Evolutionary conservation across 192 early-diverging fungal species (phyloP).

Genomic region (Gigaspora rosea): DNA sequence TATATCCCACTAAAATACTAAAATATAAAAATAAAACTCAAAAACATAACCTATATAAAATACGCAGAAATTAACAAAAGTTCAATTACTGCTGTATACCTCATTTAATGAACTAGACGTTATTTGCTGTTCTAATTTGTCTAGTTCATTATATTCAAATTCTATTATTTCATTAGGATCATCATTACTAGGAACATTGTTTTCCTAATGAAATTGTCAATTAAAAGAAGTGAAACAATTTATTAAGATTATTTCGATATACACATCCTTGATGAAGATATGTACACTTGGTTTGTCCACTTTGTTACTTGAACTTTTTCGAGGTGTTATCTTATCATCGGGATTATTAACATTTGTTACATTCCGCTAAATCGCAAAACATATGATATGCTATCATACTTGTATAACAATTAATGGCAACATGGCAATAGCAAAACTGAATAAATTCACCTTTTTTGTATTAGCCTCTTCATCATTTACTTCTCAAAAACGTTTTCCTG

Average conservation of each 20-base stretch:
- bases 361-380: no score
- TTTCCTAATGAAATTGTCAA: constrained; percentile 13
- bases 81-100: no score
- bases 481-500: background rate
- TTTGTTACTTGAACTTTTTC: constrained; percentile 19
- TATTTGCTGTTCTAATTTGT: constrained; percentile 24
- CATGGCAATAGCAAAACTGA: no score
- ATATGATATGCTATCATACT: no score
- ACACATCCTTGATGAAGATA: constrained; percentile 11
- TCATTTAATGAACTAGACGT: background rate
- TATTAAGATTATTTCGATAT: background rate
- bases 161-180: constrained; percentile 15
- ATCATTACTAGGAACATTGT: constrained; percentile 5
- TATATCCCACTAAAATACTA: constrained; percentile 8
- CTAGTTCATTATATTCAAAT: constrained; percentile 7
- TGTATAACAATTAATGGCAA: no score
- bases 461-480: no score
- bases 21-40: background rate
- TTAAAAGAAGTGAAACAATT: constrained; percentile 3
- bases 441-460: no score
- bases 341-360: no score
- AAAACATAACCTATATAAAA: background rate
- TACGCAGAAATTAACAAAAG: constrained; percentile 9
- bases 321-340: no score
- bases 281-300: constrained; percentile 7